Base-by-base conservation (phyloP, 1,284 basidiomycete genomes). In the Trichosporon asahii region DNA sequence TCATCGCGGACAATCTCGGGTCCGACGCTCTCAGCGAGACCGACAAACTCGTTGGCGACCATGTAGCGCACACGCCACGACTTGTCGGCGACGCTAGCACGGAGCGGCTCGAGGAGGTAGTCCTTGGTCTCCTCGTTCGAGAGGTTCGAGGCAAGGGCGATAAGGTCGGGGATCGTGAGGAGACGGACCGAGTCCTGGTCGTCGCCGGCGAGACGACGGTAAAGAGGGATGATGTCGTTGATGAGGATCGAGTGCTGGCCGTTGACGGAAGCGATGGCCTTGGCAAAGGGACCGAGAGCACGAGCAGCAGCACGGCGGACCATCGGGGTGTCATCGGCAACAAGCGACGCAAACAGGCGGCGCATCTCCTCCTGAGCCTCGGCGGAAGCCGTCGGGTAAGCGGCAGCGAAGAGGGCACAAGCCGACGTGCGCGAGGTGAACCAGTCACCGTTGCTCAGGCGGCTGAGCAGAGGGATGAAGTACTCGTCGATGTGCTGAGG, bases 61-160 rank as follows among this genome's bases (percentile, higher is more conserved):
- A 99, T 99, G 85, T 98, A 99, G 78, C 97, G 88, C 66, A 99
- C 97, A 77, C 97, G 88, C 97, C 97, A 99, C 83, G 94, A 96
- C 87, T 98, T 98, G 84, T 99, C 97, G 29, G 90, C 87, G 67
- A 97, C 91, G 76, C 91, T 91, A 76, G 91, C 88, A 79, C 93
- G 89, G 82, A 99, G 92, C 79, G 93, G 90, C 74, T 92, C 91
- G 72, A 97, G 86, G 12, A 99, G 86, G 76, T 98, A 91, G 73
- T 93, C 92, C 84, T 96, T 96, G 66, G 95, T 90, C 84, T 98
- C 95, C 21, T 90, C 86, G 33, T 94, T 90, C 33, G 90, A 87
- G 72, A 99, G 88, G 72, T 91, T 90, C 78, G 92, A 87, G 33
- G 94, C 93, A 79, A 99, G 92, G 65, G 92, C 91, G 80, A 99